phyloP scores from a whole-genome alignment of 2,329 filamentous ascomycete genomes.

The Coccinonectria pachysandricola region DNA sequence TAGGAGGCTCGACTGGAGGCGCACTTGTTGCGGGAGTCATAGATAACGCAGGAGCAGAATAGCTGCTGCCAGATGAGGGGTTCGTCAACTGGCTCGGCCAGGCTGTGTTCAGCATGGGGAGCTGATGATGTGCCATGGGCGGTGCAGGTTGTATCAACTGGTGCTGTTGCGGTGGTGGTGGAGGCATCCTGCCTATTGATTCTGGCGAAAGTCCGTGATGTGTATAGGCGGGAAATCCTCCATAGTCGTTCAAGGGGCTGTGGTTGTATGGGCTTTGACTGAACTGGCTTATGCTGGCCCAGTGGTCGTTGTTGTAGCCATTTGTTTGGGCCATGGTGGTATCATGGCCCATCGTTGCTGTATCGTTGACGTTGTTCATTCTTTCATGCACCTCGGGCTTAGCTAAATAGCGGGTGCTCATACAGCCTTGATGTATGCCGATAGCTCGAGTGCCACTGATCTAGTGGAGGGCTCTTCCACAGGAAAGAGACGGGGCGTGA shows the following conservation, averaged over 20 bases:
- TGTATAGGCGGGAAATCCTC: slow-evolving; percentile 45
- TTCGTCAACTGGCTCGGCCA: slow-evolving; percentile 81
- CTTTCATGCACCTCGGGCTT: slow-evolving; percentile 7
- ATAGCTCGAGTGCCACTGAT: slow-evolving; percentile 4
- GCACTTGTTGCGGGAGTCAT: slow-evolving; percentile 49
- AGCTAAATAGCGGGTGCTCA: too few relatives aligned
- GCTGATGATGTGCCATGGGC: slow-evolving; percentile 44
- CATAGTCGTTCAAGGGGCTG: slow-evolving; percentile 56
- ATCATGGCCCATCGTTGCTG: slow-evolving; percentile 22
- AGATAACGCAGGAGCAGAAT: slow-evolving; percentile 47
- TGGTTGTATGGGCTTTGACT: slow-evolving; percentile 45
- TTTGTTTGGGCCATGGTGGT: slow-evolving; percentile 21
- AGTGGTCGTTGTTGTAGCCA: slow-evolving; percentile 34
- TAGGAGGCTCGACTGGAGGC: slow-evolving; percentile 26
- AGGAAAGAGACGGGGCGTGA: slow-evolving; percentile 4
- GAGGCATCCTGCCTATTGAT: slow-evolving; percentile 41
- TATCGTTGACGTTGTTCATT: slow-evolving; percentile 26
- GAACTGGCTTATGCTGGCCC: slow-evolving; percentile 51
- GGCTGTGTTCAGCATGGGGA: slow-evolving; percentile 60
- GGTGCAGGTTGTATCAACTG: slow-evolving; percentile 23
- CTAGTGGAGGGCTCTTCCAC: slow-evolving; percentile 2
- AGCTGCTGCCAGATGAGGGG: slow-evolving; percentile 45
- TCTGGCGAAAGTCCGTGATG: slow-evolving; percentile 42
- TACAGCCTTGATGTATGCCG: too few relatives aligned
- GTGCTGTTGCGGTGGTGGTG: slow-evolving; percentile 36